Evolutionary conservation across 176 grass and related monocot species (phyloP).

Genomic region (Luzula sylvatica): DNA sequence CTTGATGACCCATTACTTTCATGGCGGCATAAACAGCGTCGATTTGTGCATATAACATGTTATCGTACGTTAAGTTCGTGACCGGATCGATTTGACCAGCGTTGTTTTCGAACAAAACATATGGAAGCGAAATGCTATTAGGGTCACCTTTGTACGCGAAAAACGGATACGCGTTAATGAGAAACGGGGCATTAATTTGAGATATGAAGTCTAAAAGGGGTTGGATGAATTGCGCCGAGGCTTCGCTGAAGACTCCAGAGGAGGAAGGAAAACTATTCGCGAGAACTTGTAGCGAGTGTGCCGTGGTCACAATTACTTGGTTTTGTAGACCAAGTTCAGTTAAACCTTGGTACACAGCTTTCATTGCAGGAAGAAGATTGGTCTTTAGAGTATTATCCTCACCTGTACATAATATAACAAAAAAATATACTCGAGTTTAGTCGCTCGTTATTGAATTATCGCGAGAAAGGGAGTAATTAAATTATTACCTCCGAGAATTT

Average conservation of each 20-base stretch:
- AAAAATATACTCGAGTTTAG: background rate
- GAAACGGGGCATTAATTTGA: conserved; percentile 38
- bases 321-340: conserved; percentile 19
- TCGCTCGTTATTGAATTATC: too few relatives aligned
- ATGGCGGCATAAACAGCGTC: conserved; percentile 89
- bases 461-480: too few relatives aligned
- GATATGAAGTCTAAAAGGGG: conserved; percentile 55
- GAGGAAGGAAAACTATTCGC: conserved; percentile 60
- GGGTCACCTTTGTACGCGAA: conserved; percentile 65
- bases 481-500: conserved; percentile 37
- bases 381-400: conserved; percentile 31
- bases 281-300: conserved; percentile 52
- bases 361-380: conserved; percentile 59
- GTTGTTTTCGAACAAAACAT: conserved; percentile 79
- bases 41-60: conserved; percentile 89
- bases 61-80: conserved; percentile 58
- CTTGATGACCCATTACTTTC: conserved; percentile 61
- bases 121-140: conserved; percentile 39
- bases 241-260: conserved; percentile 44
- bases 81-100: conserved; percentile 36
- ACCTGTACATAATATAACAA: conserved; percentile 14
- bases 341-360: conserved; percentile 46
- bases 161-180: conserved; percentile 74
- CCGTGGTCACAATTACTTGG: conserved; percentile 52
- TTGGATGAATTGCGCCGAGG: conserved; percentile 46